These are phyloP conservation scores for Rosa hybrid DNA, from an alignment of 331 rosid species.

Conservation along the genomic window DNA sequence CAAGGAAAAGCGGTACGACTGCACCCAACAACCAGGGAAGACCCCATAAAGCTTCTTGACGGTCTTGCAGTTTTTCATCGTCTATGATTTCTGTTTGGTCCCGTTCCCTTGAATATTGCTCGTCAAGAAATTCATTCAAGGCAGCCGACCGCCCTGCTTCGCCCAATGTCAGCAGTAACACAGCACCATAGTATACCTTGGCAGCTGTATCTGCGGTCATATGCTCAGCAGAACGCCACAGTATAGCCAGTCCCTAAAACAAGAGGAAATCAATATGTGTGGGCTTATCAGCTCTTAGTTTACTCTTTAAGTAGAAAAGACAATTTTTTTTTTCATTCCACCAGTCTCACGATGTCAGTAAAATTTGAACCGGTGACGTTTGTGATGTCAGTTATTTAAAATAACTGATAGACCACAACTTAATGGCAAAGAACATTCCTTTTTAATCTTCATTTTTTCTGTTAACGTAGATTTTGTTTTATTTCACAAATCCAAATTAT, in stretches of 20 bases:
- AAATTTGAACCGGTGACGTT: too few species aligned
- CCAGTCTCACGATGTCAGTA: too few species aligned
- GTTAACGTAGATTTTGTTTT: too few species aligned
- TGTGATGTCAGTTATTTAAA: too few species aligned
- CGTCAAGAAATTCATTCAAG: not conserved
- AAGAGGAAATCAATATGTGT: not conserved
- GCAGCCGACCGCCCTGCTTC: slow-evolving; percentile 2
- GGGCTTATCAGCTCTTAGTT: too few species aligned
- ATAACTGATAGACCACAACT: too few species aligned
- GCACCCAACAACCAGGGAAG: slow-evolving; percentile 10
- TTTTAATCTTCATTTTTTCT: too few species aligned
- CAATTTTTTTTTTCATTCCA: too few species aligned
- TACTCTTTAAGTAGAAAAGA: too few species aligned
- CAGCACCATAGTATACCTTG: not conserved
- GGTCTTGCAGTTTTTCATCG: not conserved
- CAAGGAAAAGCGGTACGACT: not conserved
- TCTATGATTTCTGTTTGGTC: not conserved
- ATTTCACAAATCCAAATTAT: too few species aligned
- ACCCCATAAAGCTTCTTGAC: not conserved
- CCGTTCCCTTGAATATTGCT: not conserved
- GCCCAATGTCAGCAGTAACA: not conserved
- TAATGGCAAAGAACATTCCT: too few species aligned
- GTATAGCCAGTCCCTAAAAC: not conserved
- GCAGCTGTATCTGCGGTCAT: not conserved
- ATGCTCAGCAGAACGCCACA: not conserved